Evolutionary conservation across 768 basidiomycete genomes (phyloP).

Genomic region (Boletus pseudo-olivaceus): DNA sequence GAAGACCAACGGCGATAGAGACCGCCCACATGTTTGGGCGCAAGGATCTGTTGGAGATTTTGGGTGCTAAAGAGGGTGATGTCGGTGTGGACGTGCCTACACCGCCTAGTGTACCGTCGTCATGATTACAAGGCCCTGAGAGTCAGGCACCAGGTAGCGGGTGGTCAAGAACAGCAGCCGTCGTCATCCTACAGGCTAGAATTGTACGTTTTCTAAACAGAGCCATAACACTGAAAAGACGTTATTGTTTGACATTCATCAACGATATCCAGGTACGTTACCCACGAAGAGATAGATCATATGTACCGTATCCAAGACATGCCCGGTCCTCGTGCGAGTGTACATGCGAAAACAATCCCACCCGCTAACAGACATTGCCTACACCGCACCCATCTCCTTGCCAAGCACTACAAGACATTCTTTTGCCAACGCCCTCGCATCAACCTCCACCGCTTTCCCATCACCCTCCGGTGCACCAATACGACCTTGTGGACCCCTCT

Average conservation of each 20-base stretch:
- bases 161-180: not conserved
- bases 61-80: conserved; percentile 62
- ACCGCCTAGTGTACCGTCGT: conserved; percentile 15
- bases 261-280: not conserved
- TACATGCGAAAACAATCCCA: not conserved
- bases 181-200: not conserved
- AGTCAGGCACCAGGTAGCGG: not conserved
- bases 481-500: conserved; percentile 10
- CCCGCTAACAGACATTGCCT: not conserved
- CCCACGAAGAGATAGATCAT: not conserved
- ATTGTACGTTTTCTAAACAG: not conserved
- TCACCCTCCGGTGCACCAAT: conserved; percentile 20
- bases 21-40: conserved; percentile 66
- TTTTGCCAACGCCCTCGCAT: conserved; percentile 63
- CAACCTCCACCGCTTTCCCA: conserved; percentile 44
- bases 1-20: conserved; percentile 66
- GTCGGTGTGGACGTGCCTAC: conserved; percentile 30
- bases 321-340: not conserved
- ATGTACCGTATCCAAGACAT: not conserved
- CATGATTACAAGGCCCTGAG: not conserved
- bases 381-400: conserved; percentile 62
- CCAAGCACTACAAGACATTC: conserved; percentile 69
- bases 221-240: not conserved
- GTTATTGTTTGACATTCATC: not conserved
- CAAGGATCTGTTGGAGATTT: conserved; percentile 48